These are phyloP conservation scores for Phytophthora chlamydospora DNA, from an alignment of 352 stramenopile genomes.

Conservation along the genomic window DNA sequence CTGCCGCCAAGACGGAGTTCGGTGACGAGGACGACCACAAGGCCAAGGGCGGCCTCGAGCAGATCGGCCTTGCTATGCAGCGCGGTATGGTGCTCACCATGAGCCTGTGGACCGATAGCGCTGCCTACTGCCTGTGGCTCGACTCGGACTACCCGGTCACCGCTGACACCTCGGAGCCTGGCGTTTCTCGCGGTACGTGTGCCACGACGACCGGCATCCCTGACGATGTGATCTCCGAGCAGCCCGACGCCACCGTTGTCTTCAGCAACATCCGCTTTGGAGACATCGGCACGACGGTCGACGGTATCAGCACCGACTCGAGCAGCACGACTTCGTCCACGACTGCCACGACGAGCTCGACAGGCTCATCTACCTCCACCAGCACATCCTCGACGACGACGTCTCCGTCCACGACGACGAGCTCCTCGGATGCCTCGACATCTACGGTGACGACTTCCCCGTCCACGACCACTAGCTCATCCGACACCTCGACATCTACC, in stretches of 20 bases:
- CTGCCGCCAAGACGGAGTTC: constrained; percentile 28
- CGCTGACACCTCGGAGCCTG: constrained; percentile 38
- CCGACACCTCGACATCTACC: too few species aligned
- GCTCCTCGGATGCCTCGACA: neutral
- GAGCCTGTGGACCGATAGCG: constrained; percentile 69
- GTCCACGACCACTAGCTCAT: too few species aligned
- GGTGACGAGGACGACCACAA: constrained; percentile 61
- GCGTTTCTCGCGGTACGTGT: constrained; percentile 57
- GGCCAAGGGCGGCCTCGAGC: constrained; percentile 30
- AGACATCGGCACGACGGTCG: constrained; percentile 56
- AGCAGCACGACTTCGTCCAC: constrained; percentile 7
- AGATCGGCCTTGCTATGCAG: constrained; percentile 52
- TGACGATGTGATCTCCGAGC: constrained; percentile 42
- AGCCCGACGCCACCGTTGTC: constrained; percentile 51
- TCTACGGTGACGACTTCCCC: constrained; percentile 11
- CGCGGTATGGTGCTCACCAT: constrained; percentile 68
- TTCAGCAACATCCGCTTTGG: constrained; percentile 53
- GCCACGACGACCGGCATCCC: constrained; percentile 45
- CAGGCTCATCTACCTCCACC: neutral
- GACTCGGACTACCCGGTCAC: constrained; percentile 56
- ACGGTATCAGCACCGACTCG: constrained; percentile 21
- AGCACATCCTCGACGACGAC: too few species aligned
- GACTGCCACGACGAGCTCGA: neutral
- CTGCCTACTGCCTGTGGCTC: constrained; percentile 62
- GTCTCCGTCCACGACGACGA: neutral